phyloP scores from a whole-genome alignment of 345 rosid genomes.

The Bruguiera sexangula region DNA sequence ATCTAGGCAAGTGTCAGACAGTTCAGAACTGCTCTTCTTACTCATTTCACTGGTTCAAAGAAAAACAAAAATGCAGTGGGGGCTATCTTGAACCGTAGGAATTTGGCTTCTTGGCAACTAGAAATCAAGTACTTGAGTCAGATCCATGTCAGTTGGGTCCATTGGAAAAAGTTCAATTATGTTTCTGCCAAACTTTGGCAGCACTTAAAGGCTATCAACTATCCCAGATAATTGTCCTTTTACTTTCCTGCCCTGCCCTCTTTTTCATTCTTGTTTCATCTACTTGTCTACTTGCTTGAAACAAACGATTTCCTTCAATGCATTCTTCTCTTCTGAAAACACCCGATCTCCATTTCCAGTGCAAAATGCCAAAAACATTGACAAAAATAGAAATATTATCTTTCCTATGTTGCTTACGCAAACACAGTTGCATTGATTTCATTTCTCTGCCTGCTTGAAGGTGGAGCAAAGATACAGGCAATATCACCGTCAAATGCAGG shows the following conservation, averaged over 20 bases:
- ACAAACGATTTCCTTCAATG: too few species aligned
- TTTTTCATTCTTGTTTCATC: not conserved
- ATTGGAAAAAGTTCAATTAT: not conserved
- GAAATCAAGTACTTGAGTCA: not conserved
- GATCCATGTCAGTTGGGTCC: conserved; percentile 2
- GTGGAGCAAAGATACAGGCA: conserved; percentile 70
- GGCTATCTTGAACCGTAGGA: too few species aligned
- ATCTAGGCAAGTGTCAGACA: not conserved
- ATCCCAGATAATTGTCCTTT: not conserved
- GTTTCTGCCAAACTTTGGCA: not conserved
- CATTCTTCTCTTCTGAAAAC: too few species aligned
- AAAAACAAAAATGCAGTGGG: too few species aligned
- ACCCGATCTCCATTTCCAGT: too few species aligned
- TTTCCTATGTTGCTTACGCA: too few species aligned
- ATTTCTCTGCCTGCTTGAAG: conserved; percentile 20
- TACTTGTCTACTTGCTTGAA: too few species aligned
- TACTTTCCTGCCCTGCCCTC: too few species aligned
- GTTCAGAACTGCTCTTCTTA: conserved; percentile 2
- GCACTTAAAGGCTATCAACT: not conserved
- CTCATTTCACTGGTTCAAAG: not conserved
- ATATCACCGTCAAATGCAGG: conserved; percentile 69
- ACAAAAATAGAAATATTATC: too few species aligned
- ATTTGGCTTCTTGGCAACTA: too few species aligned
- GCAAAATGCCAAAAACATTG: too few species aligned
- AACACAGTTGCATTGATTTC: not conserved